phyloP scores from a whole-genome alignment of 169 alveolate genomes.

The Plasmodium coatneyi region DNA sequence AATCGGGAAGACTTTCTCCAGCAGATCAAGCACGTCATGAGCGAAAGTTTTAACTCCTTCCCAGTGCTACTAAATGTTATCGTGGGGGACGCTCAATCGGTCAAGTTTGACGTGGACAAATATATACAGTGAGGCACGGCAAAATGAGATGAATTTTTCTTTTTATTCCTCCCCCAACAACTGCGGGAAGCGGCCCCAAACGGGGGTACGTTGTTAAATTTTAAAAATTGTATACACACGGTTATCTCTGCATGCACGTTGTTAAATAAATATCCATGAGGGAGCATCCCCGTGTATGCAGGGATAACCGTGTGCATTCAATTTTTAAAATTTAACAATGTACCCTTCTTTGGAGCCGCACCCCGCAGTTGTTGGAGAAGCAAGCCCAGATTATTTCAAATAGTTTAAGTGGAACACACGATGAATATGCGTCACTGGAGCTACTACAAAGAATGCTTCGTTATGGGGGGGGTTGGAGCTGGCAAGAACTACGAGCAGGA shows the following conservation, averaged over 20 bases:
- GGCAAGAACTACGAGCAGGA: not conserved
- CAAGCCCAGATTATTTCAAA: not conserved
- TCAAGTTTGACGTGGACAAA: slow-evolving; percentile 38
- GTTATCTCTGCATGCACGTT: not conserved
- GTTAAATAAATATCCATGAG: not conserved
- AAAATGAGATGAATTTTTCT: not conserved
- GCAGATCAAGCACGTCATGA: slow-evolving; percentile 31
- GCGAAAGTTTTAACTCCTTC: slow-evolving; percentile 21
- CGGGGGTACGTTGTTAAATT: no score
- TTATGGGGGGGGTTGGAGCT: not conserved
- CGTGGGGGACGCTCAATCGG: slow-evolving; percentile 24
- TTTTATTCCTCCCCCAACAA: not conserved
- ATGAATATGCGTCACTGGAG: not conserved
- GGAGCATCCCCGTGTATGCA: not conserved
- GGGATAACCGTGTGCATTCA: no score
- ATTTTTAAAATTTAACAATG: not conserved
- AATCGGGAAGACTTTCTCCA: slow-evolving; percentile 30
- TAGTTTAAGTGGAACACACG: not conserved
- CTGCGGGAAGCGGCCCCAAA: not conserved
- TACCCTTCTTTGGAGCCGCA: not conserved
- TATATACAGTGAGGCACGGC: slow-evolving; percentile 8
- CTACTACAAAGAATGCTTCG: not conserved
- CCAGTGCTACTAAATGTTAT: slow-evolving; percentile 54
- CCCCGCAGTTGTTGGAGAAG: not conserved
- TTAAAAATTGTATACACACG: no score